Base-by-base conservation (phyloP, 2,329 filamentous ascomycete genomes). In the Monosporascus sp. region DNA sequence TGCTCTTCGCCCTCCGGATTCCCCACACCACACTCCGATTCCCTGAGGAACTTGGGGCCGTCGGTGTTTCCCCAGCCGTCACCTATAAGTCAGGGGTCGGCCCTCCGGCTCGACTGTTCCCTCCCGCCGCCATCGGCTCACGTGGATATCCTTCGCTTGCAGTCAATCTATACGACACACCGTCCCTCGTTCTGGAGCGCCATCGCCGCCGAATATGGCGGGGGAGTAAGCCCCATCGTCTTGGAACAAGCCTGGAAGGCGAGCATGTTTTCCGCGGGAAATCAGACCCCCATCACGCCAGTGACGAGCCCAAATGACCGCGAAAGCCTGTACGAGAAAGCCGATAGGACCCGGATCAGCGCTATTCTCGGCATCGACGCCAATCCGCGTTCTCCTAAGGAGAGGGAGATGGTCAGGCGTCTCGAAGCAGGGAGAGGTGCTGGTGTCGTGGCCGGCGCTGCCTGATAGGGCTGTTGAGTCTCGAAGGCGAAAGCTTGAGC, bases 231-330 rank as follows among this genome's bases (percentile, higher is more conserved):
- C 48, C 81, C 87, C 1, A 75, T 78, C 15, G 75, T 83, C 37
- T 75, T 90, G 20, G 87, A 90, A 71, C 84, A 86, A 65, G 83
- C 85, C n/a, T 90, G 87, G 84, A 79, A 76, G 65, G 72, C 73
- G 9, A 77, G 73, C 39, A 63, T 68, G 27, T 71, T 73, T 61
- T 71, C 70, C 66, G 70, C 65, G 60, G 72, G 69, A 52, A 64
- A 58, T 31, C 64, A 64, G 53, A 69, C 68, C 25, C 81, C 80
- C 47, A 75, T 84, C 61, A 81, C 80, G 8, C 78, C 79, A 6
- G 70, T 76, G 43, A 74, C 77, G 31, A 78, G 79, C 62, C 75
- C 81, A 0, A 77, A 79, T 44, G 74, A 78, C 48, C 71, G 75
- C 47, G 70, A 75, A 7, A 54, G 60, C n/a, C 70, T 75, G 54